These are phyloP conservation scores for Botrytis cinerea DNA, from an alignment of 2,329 filamentous ascomycete genomes.

Conservation along the genomic window DNA sequence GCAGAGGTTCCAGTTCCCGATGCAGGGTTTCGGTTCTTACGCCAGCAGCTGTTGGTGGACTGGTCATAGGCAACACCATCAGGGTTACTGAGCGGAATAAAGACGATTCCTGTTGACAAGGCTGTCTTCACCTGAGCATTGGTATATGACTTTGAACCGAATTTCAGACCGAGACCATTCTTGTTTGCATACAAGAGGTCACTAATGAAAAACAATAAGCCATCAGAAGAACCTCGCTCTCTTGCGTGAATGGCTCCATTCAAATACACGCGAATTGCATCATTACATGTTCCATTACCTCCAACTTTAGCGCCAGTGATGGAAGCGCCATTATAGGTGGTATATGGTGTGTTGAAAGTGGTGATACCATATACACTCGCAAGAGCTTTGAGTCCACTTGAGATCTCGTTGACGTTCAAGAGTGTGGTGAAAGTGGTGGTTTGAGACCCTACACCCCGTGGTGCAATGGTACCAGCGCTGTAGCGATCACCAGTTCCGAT, in stretches of 20 bases:
- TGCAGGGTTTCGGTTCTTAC: slow-evolving; percentile 56
- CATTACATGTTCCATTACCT: slow-evolving; percentile 45
- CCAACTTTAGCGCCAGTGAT: slow-evolving; percentile 49
- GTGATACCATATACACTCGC: slow-evolving; percentile 45
- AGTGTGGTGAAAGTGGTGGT: slow-evolving; percentile 45
- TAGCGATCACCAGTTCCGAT: slow-evolving; percentile 50
- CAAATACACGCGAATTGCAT: slow-evolving; percentile 52
- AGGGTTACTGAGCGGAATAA: slow-evolving; percentile 55
- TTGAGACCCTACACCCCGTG: slow-evolving; percentile 47
- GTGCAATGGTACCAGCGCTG: slow-evolving; percentile 44
- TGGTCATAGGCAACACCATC: slow-evolving; percentile 56
- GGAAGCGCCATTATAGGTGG: slow-evolving; percentile 47
- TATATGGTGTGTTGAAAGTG: slow-evolving; percentile 47
- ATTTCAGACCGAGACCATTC: slow-evolving; percentile 51
- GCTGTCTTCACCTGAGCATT: slow-evolving; percentile 53
- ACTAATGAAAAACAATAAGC: slow-evolving; percentile 58
- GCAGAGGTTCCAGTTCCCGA: slow-evolving; percentile 42
- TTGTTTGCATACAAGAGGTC: slow-evolving; percentile 57
- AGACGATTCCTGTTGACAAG: slow-evolving; percentile 55
- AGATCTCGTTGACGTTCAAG: slow-evolving; percentile 47
- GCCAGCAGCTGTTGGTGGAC: slow-evolving; percentile 52
- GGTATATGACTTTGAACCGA: slow-evolving; percentile 54
- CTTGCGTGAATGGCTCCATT: slow-evolving; percentile 58
- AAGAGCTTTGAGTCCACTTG: slow-evolving; percentile 46
- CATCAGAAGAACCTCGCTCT: slow-evolving; percentile 58